These are phyloP conservation scores for Sequoia sempervirens DNA, from an alignment of 75 land plant genomes.

Conservation along the genomic window DNA sequence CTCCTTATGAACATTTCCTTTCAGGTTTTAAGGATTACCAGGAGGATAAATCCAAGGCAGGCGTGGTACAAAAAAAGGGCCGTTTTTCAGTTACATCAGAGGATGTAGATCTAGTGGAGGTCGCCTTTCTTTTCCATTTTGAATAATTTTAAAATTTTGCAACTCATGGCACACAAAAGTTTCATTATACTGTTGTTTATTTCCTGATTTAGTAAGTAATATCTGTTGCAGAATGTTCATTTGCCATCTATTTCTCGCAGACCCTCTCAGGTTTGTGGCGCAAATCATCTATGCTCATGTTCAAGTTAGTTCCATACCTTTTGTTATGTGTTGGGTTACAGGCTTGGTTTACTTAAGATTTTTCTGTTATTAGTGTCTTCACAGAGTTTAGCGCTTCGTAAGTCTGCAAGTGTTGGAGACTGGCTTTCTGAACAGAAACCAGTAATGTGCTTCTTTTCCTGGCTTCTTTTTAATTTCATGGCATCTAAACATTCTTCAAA, in stretches of 20 bases:
- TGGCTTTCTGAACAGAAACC: conserved; percentile 49
- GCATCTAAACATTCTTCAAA: background rate
- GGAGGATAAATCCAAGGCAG: conserved; percentile 62
- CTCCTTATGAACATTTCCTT: background rate
- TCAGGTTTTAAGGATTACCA: conserved; percentile 56
- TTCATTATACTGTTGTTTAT: background rate
- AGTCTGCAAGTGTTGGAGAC: conserved; percentile 88
- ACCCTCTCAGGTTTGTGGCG: conserved; percentile 42
- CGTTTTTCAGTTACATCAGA: conserved; percentile 97
- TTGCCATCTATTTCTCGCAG: conserved; percentile 29
- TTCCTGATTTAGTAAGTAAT: background rate
- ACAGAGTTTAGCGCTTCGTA: conserved; percentile 58
- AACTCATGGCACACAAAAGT: background rate
- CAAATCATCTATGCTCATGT: background rate
- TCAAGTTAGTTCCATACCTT: background rate
- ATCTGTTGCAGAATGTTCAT: conserved; percentile 43
- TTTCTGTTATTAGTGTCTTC: conserved; percentile 9
- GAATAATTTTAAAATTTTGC: background rate
- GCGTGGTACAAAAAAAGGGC: conserved; percentile 88
- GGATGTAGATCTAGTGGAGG: conserved; percentile 85
- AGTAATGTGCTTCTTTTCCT: conserved; percentile 12
- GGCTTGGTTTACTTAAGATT: background rate
- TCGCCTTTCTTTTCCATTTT: conserved; percentile 12
- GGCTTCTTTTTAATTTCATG: background rate
- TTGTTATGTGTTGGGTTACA: background rate